Base-by-base conservation (phyloP, 352 stramenopile species). In the Globisporangium mamillatum region DNA sequence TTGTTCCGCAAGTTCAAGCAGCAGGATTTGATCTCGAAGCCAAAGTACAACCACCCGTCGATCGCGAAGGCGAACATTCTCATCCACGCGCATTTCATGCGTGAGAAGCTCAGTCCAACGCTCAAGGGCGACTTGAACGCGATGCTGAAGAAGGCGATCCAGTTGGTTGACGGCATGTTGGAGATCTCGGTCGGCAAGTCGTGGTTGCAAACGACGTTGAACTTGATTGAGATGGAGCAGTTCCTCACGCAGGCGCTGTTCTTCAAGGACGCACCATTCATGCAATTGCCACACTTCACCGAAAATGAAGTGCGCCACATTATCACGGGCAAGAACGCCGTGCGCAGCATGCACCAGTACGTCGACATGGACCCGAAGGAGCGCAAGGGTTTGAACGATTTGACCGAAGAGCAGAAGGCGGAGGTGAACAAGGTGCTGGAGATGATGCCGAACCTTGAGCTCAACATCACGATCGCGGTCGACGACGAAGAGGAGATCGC, bases 111-210 rank as follows among this genome's bases (percentile, higher is more conserved):
- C 20, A 89, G 76, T 64, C 68, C 79, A 0, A 72, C 72, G 36
- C 76, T 97, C 36, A 72, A 84, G 57, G 74, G 86, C 55, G 96
- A 99, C 84, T 81, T 99, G 57, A 80, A 98, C 68, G 68, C 78
- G 52, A 99, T 99, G 91, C 82, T 99, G n/a, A 90, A 92, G 73
- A 90, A 97, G 70, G 89, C 92, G 8, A 98, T 93, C 27, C 88
- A 97, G 69, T 81, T 99, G 0, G 94, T 99, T 27, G 97, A 99
- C 75, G 97, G 94, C n/a, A 99, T 99, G 97, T 91, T 99, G 67
- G 97, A 98, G 73, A 98, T 99, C 34, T 98, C 94, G 62, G 93
- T 98, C 66, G 91, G 97, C 76, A 97, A 98, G 77, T 90, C 95
- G 68, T 98, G 92, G 82, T 80, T 99, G 9, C 85, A 98, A 71